Conservation (phyloP, 441 rosid genomes). For the Syzygium syzygioides region DNA sequence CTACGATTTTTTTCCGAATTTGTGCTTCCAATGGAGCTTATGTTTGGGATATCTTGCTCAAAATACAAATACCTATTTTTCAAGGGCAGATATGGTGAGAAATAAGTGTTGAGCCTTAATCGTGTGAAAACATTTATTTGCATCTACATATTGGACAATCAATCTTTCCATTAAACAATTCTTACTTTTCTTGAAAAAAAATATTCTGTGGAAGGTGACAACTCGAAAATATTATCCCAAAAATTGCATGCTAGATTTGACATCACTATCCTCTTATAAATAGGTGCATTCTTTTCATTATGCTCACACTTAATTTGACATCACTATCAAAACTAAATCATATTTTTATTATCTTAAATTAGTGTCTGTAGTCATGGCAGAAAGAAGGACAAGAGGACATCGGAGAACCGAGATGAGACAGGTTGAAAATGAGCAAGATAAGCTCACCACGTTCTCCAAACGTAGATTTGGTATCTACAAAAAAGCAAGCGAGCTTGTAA, state of each 20-base stretch:
- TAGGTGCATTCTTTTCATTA: background rate
- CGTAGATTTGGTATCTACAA: background rate
- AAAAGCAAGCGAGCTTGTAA: background rate
- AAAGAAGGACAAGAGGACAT: background rate
- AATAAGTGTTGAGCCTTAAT: background rate
- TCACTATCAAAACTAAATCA: background rate
- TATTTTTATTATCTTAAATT: background rate
- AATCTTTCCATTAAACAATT: background rate
- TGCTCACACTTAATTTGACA: background rate
- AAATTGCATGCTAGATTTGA: background rate
- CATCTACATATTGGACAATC: background rate
- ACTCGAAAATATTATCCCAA: background rate
- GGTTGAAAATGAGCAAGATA: background rate
- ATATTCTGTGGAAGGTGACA: background rate
- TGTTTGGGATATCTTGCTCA: background rate
- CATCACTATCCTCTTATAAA: background rate
- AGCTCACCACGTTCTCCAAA: background rate
- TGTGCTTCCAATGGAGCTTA: background rate
- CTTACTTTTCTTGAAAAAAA: background rate
- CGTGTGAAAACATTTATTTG: background rate
- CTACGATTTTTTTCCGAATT: background rate
- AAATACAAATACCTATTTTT: background rate
- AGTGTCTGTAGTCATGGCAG: background rate
- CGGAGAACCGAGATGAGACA: background rate
- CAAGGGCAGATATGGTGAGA: background rate